Conservation (phyloP, 306 rosid genomes). For the Canavalia gladiata region DNA sequence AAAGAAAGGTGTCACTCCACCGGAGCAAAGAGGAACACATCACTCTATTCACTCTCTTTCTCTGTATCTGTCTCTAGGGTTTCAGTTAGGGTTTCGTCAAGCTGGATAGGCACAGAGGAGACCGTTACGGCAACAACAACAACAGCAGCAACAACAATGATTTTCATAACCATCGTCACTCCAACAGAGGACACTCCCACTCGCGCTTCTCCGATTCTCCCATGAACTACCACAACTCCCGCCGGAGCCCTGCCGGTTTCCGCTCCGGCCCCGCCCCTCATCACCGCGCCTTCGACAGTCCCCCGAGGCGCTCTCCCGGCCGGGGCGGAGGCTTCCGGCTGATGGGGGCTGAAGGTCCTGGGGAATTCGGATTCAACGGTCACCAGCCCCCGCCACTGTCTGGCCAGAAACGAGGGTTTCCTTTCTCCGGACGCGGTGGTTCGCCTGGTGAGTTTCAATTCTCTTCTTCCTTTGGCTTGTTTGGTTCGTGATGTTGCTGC, state of each 20-base stretch:
- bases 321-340: slow-evolving; percentile 61
- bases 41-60: background rate
- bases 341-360: slow-evolving; percentile 44
- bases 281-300: slow-evolving; percentile 69
- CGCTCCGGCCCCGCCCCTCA: slow-evolving; percentile 50
- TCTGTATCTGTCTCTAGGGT: slow-evolving; percentile 9
- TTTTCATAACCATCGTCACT: slow-evolving; percentile 58
- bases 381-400: slow-evolving; percentile 61
- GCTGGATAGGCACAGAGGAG: slow-evolving; percentile 95
- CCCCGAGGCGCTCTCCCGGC: slow-evolving; percentile 66
- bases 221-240: slow-evolving; percentile 52
- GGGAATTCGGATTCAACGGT: slow-evolving; percentile 60
- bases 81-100: slow-evolving; percentile 73
- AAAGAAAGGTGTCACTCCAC: slow-evolving; percentile 20
- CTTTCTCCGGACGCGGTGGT: slow-evolving; percentile 65
- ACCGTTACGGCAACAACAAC: slow-evolving; percentile 69
- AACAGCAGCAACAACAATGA: slow-evolving; percentile 41
- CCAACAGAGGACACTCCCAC: slow-evolving; percentile 51
- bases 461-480: background rate
- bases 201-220: slow-evolving; percentile 83
- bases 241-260: slow-evolving; percentile 63
- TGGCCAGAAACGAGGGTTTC: slow-evolving; percentile 86
- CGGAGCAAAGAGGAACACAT: slow-evolving; percentile 38
- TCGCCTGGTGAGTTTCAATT: slow-evolving; percentile 72
- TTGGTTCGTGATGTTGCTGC: background rate